phyloP scores from a whole-genome alignment of 2,329 filamentous ascomycete species.

The Corynespora cassiicola region DNA sequence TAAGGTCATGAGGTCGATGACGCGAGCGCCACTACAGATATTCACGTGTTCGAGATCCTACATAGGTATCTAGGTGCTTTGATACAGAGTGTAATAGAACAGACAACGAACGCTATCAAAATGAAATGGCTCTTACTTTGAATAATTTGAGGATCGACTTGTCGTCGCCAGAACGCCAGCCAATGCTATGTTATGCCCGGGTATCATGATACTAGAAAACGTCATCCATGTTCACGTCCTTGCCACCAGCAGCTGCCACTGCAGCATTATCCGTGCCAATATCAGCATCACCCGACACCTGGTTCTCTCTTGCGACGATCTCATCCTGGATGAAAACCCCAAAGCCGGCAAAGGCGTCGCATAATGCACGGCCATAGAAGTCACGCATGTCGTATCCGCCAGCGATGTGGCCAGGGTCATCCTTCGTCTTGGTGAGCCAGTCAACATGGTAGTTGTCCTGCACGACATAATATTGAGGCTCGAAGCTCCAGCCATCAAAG shows the following conservation, averaged over 20 bases:
- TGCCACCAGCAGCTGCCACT: conserved; percentile 66
- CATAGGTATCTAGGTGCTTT: too few relatives aligned
- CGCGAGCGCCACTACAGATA: too few relatives aligned
- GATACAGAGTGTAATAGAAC: too few relatives aligned
- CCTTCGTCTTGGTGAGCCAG: conserved; percentile 71
- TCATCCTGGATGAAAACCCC: conserved; percentile 89
- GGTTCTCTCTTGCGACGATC: conserved; percentile 47
- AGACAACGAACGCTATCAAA: too few relatives aligned
- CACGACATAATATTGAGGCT: conserved; percentile 70
- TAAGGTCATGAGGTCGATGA: too few relatives aligned
- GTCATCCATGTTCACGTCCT: conserved; percentile 54
- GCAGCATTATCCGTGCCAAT: conserved; percentile 44
- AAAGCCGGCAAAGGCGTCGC: conserved; percentile 88
- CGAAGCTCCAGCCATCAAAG: conserved; percentile 77
- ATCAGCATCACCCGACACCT: conserved; percentile 32
- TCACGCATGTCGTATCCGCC: conserved; percentile 86
- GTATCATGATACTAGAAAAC: conserved; percentile 47
- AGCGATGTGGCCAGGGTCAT: conserved; percentile 70
- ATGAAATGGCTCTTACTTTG: too few relatives aligned
- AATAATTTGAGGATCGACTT: too few relatives aligned
- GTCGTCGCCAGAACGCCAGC: conserved; percentile 30
- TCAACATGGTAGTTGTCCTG: conserved; percentile 76
- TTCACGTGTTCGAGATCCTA: too few relatives aligned
- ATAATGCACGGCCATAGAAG: conserved; percentile 80
- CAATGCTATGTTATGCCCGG: conserved; percentile 31